Evolutionary conservation across 2,329 filamentous ascomycete genomes (phyloP).

Genomic region (Paraconiothyrium brasiliense): DNA sequence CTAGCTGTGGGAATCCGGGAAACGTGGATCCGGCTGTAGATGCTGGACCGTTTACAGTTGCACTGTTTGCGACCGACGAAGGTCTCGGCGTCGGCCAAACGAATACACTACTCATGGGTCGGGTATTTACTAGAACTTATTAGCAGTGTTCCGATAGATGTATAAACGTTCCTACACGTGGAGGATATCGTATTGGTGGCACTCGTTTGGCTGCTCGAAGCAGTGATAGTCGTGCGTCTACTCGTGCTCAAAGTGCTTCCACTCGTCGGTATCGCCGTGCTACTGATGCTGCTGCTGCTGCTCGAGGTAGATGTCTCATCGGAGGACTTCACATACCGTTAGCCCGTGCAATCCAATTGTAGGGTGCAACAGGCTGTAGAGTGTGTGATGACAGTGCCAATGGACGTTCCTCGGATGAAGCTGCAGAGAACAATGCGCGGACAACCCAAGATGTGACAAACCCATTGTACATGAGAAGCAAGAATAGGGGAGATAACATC

Average conservation of each 20-base stretch:
- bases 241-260: slow-evolving; percentile 22
- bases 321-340: slow-evolving; percentile 35
- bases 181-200: not conserved
- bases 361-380: slow-evolving; percentile 16
- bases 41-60: slow-evolving; percentile 3
- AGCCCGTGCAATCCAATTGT: slow-evolving; percentile 37
- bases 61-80: not conserved
- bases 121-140: slow-evolving; percentile 18
- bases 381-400: not conserved
- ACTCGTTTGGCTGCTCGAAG: slow-evolving; percentile 10
- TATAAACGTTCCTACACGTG: not conserved
- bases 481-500: slow-evolving; percentile 30
- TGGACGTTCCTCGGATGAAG: not conserved
- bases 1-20: slow-evolving; percentile 18
- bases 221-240: slow-evolving; percentile 18
- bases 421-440: not conserved
- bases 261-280: slow-evolving; percentile 19
- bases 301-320: slow-evolving; percentile 17
- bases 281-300: slow-evolving; percentile 22
- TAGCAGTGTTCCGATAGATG: slow-evolving; percentile 4
- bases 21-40: slow-evolving; percentile 18
- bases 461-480: slow-evolving; percentile 32
- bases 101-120: slow-evolving; percentile 19
- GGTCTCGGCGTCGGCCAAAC: slow-evolving; percentile 24
- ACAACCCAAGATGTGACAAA: slow-evolving; percentile 28